Evolutionary conservation across 2,329 filamentous ascomycete species (phyloP), one percentile per base, ranked within the genome.

Genomic region (Aspergillus vadensis): DNA sequence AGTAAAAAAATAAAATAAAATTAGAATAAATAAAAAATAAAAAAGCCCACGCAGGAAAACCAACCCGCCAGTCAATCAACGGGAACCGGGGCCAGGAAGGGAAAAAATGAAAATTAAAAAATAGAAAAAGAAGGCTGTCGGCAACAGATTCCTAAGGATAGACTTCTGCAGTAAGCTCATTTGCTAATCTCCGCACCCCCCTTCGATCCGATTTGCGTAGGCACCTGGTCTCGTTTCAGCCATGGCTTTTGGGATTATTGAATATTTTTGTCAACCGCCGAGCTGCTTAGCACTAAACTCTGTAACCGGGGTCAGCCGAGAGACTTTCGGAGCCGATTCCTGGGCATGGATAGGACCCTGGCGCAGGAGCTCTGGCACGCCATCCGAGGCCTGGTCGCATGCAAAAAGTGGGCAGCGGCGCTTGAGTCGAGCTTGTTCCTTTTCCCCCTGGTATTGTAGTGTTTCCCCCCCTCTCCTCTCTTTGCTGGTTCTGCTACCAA

Each of bases 111-210:
- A 27, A 27, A 27, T 7, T 23, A 27, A 25, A 25, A 8, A 25
- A 8, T 8, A 14, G 15, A 14, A 14, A 36, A 36, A 36, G 51
- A 59, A 38, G 48, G 36, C 44, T 57, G 57, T 62, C 62, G 62
- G 62, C 65, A 71, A 69, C 67, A 69, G 66, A 68, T 69, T 72
- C 69, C 67, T 69, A 64, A 70, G 60, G 30, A 57, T 60, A 63
- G 56, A 48, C 55, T 60, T 65, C 61, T 65, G 62, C 63, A 65
- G 63, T 63, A 60, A 60, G 61, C 61, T 63, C 58, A 55, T 51
- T 55, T 63, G 47, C 55, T 57, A 38, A 62, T 58, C 56, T 48
- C 57, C 56, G 49, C 57, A 36, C 32, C 32, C 57, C 43, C 55
- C 48, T 52, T 61, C 55, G 63, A 66, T 66, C 63, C 63, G 61